Evolutionary conservation across 2,329 filamentous ascomycete genomes (phyloP), one percentile per base, ranked within the genome.

Genomic region (Xylaria digitata): DNA sequence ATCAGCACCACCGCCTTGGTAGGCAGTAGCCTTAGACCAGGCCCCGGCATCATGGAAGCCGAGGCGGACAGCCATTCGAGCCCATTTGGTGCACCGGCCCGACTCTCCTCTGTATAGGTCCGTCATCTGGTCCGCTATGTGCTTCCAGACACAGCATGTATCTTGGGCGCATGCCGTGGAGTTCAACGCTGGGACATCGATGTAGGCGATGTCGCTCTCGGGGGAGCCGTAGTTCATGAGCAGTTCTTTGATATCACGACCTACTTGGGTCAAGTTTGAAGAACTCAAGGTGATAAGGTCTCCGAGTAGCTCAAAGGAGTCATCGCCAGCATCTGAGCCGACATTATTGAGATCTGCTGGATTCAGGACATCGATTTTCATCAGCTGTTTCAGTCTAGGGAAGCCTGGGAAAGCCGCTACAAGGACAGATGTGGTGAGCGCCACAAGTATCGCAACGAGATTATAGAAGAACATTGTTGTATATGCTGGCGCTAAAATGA

Each of bases 1-100:
- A 56, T 85, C 83, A 4, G 83, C 83, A n/a, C 83, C 83, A 15
- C 82, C 82, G 11, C 78, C 78, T 15, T 68, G 58, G 0, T 73
- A 69, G 0, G 72, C 70, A 3, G 76, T 76, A 6, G 71, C 69
- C 57, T 78, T 79, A 43, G 80, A 80, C 82, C 82, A 84, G 26
- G 79, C 76, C 1, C 77, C 83, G 2, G 82, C 81, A 66, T 85
- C 83, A 67, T 85, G 83, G 72, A 85, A 85, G 13, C 82, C 83
- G 34, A 84, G 78, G 2, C 83, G 81, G 48, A 85, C 77, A 13
- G 82, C 81, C 52, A 74, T 78, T 8, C 83, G 80, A 8, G 83
- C 83, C 71, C 77, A 76, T 52, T 77, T 76, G 60, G 81, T 84
- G 68, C 82, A 85, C 1, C 80, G 76, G 1, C 80, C 80, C 0